These are phyloP conservation scores for Nicotiana sylvestris DNA, from an alignment of 257 asterid species.

Conservation along the genomic window DNA sequence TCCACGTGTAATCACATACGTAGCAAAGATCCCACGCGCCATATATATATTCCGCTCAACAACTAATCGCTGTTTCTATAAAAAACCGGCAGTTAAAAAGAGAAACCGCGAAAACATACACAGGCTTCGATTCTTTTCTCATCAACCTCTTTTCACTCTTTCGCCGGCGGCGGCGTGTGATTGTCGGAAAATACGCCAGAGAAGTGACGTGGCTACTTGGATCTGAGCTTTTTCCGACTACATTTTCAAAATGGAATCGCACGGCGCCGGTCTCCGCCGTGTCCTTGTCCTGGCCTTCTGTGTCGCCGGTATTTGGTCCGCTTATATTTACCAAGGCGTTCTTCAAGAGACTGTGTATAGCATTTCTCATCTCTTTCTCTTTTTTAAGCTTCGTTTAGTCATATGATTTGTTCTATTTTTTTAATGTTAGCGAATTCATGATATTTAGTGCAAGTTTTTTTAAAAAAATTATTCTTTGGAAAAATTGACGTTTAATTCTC, in stretches of 20 bases:
- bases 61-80: neutral
- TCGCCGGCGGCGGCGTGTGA: neutral
- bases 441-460: neutral
- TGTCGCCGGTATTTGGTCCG: slow-evolving; percentile 96
- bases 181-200: slow-evolving; percentile 12
- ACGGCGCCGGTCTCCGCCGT: slow-evolving; percentile 74
- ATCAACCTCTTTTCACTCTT: neutral
- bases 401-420: neutral
- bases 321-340: slow-evolving; percentile 91
- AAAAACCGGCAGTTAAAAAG: neutral
- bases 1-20: slow-evolving; percentile 48
- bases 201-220: slow-evolving; percentile 20
- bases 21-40: slow-evolving; percentile 18
- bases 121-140: neutral
- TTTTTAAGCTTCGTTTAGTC: slow-evolving; percentile 5
- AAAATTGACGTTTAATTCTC: neutral
- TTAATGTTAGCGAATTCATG: neutral
- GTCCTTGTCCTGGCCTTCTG: slow-evolving; percentile 68
- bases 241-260: slow-evolving; percentile 53
- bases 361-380: neutral
- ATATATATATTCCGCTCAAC: neutral
- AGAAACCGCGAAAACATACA: neutral
- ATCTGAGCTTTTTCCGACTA: slow-evolving; percentile 37
- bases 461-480: no score
- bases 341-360: slow-evolving; percentile 87